These are phyloP conservation scores for Penicillium goetzii DNA, from an alignment of 495 filamentous ascomycete genomes.

Conservation along the genomic window DNA sequence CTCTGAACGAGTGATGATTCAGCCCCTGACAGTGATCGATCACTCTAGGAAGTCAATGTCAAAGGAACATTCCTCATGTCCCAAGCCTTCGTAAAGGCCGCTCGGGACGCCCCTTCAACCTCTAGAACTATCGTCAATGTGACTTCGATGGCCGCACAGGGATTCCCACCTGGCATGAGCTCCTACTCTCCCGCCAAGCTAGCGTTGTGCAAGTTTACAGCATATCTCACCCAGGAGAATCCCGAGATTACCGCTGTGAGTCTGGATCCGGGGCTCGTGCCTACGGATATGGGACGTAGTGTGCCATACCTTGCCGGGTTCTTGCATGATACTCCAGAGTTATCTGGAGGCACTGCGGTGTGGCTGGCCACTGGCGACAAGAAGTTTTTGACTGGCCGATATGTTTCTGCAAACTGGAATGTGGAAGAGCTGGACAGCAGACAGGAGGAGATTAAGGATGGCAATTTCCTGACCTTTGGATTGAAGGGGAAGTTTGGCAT, in stretches of 20 bases:
- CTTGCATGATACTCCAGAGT: conserved; percentile 36
- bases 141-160: conserved; percentile 33
- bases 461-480: conserved; percentile 34
- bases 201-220: conserved; percentile 33
- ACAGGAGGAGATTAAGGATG: conserved; percentile 45
- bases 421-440: conserved; percentile 45
- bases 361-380: conserved; percentile 43
- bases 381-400: conserved; percentile 46
- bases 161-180: conserved; percentile 35
- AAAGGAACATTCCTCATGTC: conserved; percentile 47
- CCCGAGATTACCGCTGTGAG: conserved; percentile 42
- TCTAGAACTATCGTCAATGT: conserved; percentile 48
- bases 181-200: conserved; percentile 46
- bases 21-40: neutral
- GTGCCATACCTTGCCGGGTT: conserved; percentile 32
- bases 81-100: conserved; percentile 40
- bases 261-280: conserved; percentile 45
- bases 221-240: conserved; percentile 35
- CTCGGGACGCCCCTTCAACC: conserved; percentile 15
- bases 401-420: conserved; percentile 49
- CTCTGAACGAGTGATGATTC: neutral
- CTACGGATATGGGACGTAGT: conserved; percentile 37
- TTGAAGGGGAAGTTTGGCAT: conserved; percentile 13
- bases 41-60: conserved; percentile 44
- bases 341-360: conserved; percentile 44